Evolutionary conservation across 345 rosid genomes (phyloP), one percentile per base, ranked within the genome.

Genomic region (Salix dunnii): DNA sequence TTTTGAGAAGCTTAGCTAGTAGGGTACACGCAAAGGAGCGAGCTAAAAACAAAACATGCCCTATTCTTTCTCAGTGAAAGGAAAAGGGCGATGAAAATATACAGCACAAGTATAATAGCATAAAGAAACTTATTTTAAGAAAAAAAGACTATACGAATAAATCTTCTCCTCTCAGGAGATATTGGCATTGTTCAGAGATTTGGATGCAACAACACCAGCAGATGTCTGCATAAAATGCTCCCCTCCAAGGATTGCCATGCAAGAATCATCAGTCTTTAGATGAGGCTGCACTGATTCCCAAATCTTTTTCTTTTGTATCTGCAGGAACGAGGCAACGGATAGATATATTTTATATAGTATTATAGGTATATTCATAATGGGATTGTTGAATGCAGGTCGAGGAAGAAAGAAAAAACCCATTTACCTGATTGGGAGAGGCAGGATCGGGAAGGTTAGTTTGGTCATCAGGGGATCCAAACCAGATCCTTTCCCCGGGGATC

Each of bases 201-300:
- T 79, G 73, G 90, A 82, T 63, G 77, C 76, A 61, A 96, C 94
- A 46, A 80, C 78, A 73, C 98, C 98, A 2, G 89, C 82, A 80
- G 94, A 86, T 68, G 93, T 90, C 76, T 74, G 82, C 97, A 95
- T 91, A 36, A 86, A 80, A 77, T 87, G 86, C 72, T 85, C 89
- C 74, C 86, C 89, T 74, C 87, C 85, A 49, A 91, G 85, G 90
- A 85, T 73, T 3, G 94, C 89, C 75, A 74, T 77, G 14, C 89
- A 82, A 33, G 92, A 87, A 6, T 75, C 89, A 83, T 91, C 85
- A 12, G 94, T 93, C 89, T 89, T 93, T 46, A 93, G 91, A 82
- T 83, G 89, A 36, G 94, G 99, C 84, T 93, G 99, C 74, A 96
- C 94, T 6, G 70, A 71, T 76, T 95, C 97, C 97, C 99, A 93